A percentile compares a stretch with the other conserved stretches of the same genome.
phyloP scores from a whole-genome alignment of 371 early-diverging fungal genomes.

The Lichtheimia ornata region DNA sequence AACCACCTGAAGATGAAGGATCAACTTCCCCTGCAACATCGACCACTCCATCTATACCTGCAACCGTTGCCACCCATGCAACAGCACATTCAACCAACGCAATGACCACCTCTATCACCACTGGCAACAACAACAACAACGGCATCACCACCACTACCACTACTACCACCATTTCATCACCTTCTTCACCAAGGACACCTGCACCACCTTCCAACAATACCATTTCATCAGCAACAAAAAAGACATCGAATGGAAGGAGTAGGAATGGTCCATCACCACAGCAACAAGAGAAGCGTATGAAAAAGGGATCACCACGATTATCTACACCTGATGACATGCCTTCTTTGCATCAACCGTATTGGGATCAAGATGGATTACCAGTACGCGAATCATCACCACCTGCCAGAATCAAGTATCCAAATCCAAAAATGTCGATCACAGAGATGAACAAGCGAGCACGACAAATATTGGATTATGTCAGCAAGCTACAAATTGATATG shows the following conservation, averaged over 20 bases:
- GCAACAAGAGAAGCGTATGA: slow-evolving; percentile 7
- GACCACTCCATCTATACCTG: background rate
- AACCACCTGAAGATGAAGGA: slow-evolving; percentile 13
- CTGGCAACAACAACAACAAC: slow-evolving; percentile 20
- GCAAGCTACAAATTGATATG: slow-evolving; percentile 51
- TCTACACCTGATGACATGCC: slow-evolving; percentile 18
- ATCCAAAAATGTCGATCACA: slow-evolving; percentile 52
- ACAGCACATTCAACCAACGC: background rate
- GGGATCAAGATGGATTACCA: slow-evolving; percentile 43
- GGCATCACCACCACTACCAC: slow-evolving; percentile 29
- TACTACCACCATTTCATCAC: slow-evolving; percentile 24
- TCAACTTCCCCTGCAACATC: background rate
- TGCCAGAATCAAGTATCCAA: slow-evolving; percentile 53
- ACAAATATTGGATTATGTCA: slow-evolving; percentile 58
- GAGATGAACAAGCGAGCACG: slow-evolving; percentile 66
- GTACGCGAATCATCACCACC: slow-evolving; percentile 42
- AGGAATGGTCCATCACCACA: slow-evolving; percentile 7
- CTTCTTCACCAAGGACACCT: slow-evolving; percentile 5
- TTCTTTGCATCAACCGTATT: slow-evolving; percentile 20
- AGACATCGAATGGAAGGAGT: background rate
- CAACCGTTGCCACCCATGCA: background rate
- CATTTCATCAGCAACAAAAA: background rate
- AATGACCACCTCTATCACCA: background rate
- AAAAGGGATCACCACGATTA: slow-evolving; percentile 13
- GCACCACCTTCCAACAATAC: background rate